These are phyloP conservation scores for Penicillium psychrosexuale DNA, from an alignment of 2,329 filamentous ascomycete species.

Conservation along the genomic window DNA sequence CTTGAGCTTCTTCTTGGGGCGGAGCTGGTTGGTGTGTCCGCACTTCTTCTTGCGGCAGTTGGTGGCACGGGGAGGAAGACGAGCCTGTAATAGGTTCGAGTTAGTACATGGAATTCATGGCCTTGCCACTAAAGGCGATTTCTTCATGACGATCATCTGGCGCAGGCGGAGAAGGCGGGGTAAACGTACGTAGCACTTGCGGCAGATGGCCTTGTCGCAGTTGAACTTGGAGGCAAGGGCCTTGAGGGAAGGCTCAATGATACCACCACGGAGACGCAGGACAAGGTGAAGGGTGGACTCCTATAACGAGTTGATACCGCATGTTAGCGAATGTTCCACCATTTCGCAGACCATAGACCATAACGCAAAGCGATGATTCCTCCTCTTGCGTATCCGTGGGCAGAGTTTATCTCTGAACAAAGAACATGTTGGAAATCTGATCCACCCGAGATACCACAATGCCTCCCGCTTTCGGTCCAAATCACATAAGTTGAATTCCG, in stretches of 20 bases:
- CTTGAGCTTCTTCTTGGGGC: constrained; percentile 99
- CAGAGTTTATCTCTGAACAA: background rate
- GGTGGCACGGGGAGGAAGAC: constrained; percentile 95
- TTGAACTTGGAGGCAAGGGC: constrained; percentile 99
- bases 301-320: constrained; percentile 46
- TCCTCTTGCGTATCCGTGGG: constrained; percentile 11
- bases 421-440: constrained; percentile 1
- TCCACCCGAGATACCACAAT: constrained; percentile 4
- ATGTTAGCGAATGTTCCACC: constrained; percentile 32
- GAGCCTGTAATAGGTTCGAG: constrained; percentile 48
- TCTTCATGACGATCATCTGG: background rate
- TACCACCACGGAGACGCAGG: constrained; percentile 97
- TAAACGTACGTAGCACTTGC: constrained; percentile 95
- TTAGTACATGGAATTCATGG: constrained; percentile 4
- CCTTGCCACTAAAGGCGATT: background rate
- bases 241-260: constrained; percentile 99
- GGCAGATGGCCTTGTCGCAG: constrained; percentile 99
- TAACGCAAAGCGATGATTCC: background rate
- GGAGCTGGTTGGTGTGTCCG: constrained; percentile 99
- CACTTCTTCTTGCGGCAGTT: constrained; percentile 99
- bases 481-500: constrained; percentile 6
- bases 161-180: background rate
- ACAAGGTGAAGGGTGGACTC: constrained; percentile 98
- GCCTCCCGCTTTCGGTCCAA: constrained; percentile 5
- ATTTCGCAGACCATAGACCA: background rate